Base-by-base conservation (phyloP, 139 green algal species). In the Chlamydomonas schloesseri region DNA sequence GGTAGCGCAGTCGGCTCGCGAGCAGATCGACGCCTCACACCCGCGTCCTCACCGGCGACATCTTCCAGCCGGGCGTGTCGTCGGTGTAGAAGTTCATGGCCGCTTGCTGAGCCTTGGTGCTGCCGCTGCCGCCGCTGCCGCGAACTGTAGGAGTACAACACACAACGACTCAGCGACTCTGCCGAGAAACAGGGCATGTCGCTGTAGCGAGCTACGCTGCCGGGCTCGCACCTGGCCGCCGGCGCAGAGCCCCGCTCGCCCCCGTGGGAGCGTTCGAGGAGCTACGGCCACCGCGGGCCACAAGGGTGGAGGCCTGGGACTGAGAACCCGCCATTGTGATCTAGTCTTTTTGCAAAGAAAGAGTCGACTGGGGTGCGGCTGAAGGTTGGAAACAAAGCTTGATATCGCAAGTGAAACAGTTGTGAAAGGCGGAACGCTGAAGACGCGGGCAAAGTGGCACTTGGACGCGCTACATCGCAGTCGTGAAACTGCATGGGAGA, bases 61-160 rank as follows among this genome's bases (percentile, higher is more conserved):
- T 93, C 88, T 96, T 96, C 84, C 96, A 88, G 36, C 94, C 94
- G 26, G 94, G 92, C 0, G 91, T 92, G 81, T 97, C 94, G 50
- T 97, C 94, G 28, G 94, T 97, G 86, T 96, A 97, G 75, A 95
- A 97, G 67, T 95, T 93, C 87, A 94, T 92, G 26, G 90, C 50
- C 34, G 81, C 82, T 47, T 91, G 84, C 68, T 84, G 86, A 13
- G 76, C 29, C 69, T 81, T 78, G 62, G 79, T 37, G 64, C 75
- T 53, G 28, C 36, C 37, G 50, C 74, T 67, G 53, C 76, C 47
- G n/a, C 26, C 58, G 42, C 72, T 57, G 42, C 57, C 53, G 13
- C 53, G 21, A 69, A 67, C 70, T 28, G 36, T 18, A 46, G 29
- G n/a, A 50, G 42, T 5, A 50, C 42, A 8, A 50, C 5, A 50